Conservation (phyloP, 2,329 filamentous ascomycete genomes). For the Pestalotiopsis sp. region DNA sequence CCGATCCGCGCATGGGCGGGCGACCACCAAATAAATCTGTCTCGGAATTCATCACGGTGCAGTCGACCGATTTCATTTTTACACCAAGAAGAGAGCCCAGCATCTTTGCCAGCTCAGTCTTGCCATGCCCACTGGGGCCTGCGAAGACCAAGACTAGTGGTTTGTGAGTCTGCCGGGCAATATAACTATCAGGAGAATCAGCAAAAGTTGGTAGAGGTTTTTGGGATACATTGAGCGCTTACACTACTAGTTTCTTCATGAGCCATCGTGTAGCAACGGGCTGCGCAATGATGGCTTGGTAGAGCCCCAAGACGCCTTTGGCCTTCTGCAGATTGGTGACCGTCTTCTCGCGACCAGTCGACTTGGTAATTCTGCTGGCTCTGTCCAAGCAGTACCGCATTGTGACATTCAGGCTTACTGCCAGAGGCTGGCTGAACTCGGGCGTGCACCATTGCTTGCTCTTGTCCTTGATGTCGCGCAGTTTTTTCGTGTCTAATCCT, state of each 20-base stretch:
- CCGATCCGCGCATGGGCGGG: conserved; percentile 33
- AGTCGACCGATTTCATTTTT: conserved; percentile 41
- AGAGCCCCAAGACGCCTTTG: conserved; percentile 19
- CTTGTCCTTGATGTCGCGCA: conserved; percentile 7
- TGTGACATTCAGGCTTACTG: conserved; percentile 20
- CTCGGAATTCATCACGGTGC: conserved; percentile 37
- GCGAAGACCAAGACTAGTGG: conserved; percentile 45
- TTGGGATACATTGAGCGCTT: no score
- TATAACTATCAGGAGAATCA: conserved; percentile 26
- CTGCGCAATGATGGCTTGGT: conserved; percentile 22
- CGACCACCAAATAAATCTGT: conserved; percentile 46
- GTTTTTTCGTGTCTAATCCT: conserved; percentile 16
- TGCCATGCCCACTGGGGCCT: conserved; percentile 51
- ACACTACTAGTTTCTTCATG: conserved; percentile 13
- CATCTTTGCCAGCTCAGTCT: conserved; percentile 47
- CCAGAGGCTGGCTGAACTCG: conserved; percentile 12
- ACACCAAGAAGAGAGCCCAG: conserved; percentile 43
- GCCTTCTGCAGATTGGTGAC: conserved; percentile 17
- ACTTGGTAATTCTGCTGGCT: conserved; percentile 12
- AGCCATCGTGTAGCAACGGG: conserved; percentile 19
- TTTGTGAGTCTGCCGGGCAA: conserved; percentile 27
- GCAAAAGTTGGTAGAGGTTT: neutral
- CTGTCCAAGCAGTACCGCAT: conserved; percentile 25
- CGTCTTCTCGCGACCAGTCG: conserved; percentile 17
- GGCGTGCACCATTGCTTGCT: conserved; percentile 20